phyloP scores from a whole-genome alignment of 768 basidiomycete species.

The Pholiota conissans region DNA sequence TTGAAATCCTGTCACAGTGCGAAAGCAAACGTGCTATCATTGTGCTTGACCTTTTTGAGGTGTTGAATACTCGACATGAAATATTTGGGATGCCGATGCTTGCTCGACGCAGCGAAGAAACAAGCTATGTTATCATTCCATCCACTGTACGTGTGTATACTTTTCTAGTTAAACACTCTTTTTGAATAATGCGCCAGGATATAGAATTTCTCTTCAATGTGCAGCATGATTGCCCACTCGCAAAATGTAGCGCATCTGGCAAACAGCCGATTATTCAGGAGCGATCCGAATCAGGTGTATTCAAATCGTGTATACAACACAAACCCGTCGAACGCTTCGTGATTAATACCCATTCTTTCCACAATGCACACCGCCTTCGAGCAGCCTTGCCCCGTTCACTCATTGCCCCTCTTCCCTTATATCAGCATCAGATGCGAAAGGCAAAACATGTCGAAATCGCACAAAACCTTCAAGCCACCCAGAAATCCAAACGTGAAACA shows the following conservation, averaged over 20 bases:
- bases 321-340: slow-evolving; percentile 11
- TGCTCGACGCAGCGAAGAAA: slow-evolving; percentile 10
- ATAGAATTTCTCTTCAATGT: slow-evolving; percentile 21
- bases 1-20: slow-evolving; percentile 18
- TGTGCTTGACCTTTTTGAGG: slow-evolving; percentile 19
- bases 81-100: slow-evolving; percentile 24
- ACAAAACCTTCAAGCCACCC: slow-evolving; percentile 9
- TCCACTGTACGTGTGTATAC: slow-evolving; percentile 12
- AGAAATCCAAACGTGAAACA: slow-evolving; percentile 12
- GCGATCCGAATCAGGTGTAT: slow-evolving; percentile 2
- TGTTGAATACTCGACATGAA: slow-evolving; percentile 14
- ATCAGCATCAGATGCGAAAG: slow-evolving; percentile 1
- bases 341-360: slow-evolving; percentile 20
- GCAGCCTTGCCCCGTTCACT: slow-evolving; percentile 9
- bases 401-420: slow-evolving; percentile 13
- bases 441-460: slow-evolving; percentile 15
- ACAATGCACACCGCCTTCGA: slow-evolving; percentile 17
- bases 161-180: background rate
- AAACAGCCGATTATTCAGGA: slow-evolving; percentile 12
- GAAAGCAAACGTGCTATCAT: slow-evolving; percentile 8
- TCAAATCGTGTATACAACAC: slow-evolving; percentile 13
- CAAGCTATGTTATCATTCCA: slow-evolving; percentile 10
- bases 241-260: slow-evolving; percentile 17
- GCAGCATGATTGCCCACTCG: slow-evolving; percentile 21
- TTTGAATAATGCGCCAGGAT: slow-evolving; percentile 4